Conservation (phyloP, 352 stramenopile genomes). For the Globisporangium camurandrum region DNA sequence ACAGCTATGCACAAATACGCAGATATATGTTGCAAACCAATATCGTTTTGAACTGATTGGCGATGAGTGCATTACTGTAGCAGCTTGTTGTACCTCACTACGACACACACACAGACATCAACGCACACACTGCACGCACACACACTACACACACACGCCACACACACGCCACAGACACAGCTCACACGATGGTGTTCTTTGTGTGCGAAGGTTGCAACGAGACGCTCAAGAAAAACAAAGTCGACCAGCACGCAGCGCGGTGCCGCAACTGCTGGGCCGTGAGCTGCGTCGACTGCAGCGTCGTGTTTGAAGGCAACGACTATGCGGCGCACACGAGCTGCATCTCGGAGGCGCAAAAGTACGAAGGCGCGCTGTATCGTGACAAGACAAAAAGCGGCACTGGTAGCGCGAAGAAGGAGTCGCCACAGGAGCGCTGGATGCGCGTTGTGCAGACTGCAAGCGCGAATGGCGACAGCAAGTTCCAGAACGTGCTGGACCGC, state of each 20-base stretch:
- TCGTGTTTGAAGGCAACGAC: slow-evolving; percentile 86
- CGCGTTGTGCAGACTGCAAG: slow-evolving; percentile 53
- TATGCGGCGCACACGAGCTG: slow-evolving; percentile 88
- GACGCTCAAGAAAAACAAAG: slow-evolving; percentile 93
- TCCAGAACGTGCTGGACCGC: slow-evolving; percentile 64
- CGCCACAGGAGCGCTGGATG: slow-evolving; percentile 85
- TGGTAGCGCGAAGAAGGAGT: slow-evolving; percentile 69
- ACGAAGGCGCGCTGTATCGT: slow-evolving; percentile 85
- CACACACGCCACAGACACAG: background rate
- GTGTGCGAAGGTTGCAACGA: slow-evolving; percentile 86
- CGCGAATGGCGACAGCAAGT: slow-evolving; percentile 34
- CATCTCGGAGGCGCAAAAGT: slow-evolving; percentile 93
- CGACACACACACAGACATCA: too few species aligned
- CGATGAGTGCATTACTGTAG: too few species aligned
- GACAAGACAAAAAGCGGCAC: slow-evolving; percentile 45
- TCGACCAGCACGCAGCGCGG: slow-evolving; percentile 82
- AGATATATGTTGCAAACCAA: too few species aligned
- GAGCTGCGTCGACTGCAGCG: slow-evolving; percentile 91
- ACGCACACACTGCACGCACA: background rate
- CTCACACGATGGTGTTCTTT: slow-evolving; percentile 78
- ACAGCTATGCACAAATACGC: too few species aligned
- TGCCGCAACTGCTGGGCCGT: slow-evolving; percentile 87
- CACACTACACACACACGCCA: background rate
- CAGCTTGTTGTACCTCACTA: too few species aligned
- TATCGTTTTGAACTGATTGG: too few species aligned